Conservation (phyloP, 2,329 filamentous ascomycete species). For the Sporothrix humicola region DNA sequence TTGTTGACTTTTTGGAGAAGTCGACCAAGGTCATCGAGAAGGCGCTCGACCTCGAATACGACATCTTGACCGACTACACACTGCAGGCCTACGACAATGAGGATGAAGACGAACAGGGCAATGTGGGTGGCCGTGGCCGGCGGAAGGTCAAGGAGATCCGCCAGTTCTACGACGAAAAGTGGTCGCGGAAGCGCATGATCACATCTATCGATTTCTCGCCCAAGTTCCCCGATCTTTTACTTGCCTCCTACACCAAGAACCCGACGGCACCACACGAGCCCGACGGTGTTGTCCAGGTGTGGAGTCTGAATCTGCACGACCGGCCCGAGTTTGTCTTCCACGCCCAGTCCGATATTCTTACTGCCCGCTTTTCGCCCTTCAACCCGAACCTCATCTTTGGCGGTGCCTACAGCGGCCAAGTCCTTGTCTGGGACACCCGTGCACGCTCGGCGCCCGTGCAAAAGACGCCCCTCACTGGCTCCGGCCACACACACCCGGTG, state of each 20-base stretch:
- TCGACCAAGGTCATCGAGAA: constrained; percentile 97
- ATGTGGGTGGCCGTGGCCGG: constrained; percentile 71
- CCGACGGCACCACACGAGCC: constrained; percentile 92
- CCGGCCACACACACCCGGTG: constrained; percentile 93
- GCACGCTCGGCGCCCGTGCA: constrained; percentile 88
- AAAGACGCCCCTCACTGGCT: constrained; percentile 93
- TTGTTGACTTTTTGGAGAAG: constrained; percentile 91
- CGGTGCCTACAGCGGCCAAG: constrained; percentile 94
- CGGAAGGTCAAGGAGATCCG: constrained; percentile 83
- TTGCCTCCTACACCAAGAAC: constrained; percentile 97
- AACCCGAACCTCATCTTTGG: constrained; percentile 96
- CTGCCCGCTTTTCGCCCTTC: constrained; percentile 97
- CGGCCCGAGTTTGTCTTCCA: constrained; percentile 96
- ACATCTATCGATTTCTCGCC: constrained; percentile 94
- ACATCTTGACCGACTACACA: constrained; percentile 93
- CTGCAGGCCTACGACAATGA: constrained; percentile 75
- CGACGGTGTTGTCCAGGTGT: constrained; percentile 91
- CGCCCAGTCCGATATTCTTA: constrained; percentile 91
- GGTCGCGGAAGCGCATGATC: constrained; percentile 97
- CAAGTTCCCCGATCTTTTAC: constrained; percentile 89
- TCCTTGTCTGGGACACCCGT: constrained; percentile 95
- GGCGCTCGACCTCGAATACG: constrained; percentile 93
- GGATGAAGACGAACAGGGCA: constrained; percentile 83
- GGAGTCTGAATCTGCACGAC: constrained; percentile 94
- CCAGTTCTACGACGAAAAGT: constrained; percentile 93